Conservation (phyloP, 225 moss, liverwort and hornwort genomes). For the Neckera pumila region DNA sequence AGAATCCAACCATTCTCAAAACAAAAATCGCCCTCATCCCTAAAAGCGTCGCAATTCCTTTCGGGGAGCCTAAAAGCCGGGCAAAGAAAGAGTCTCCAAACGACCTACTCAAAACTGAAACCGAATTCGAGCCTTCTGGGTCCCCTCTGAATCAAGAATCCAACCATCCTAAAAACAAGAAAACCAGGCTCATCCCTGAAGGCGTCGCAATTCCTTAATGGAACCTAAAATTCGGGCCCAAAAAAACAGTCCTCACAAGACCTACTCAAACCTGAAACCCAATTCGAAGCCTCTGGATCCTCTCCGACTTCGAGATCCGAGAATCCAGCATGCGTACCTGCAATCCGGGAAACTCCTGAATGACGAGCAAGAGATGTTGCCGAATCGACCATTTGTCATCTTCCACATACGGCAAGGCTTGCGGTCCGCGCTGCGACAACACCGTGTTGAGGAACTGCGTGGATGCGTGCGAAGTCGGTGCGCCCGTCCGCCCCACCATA, state of each 20-base stretch:
- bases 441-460: conserved; percentile 81
- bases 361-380: conserved; percentile 76
- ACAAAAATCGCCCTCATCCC: background rate
- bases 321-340: conserved; percentile 32
- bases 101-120: background rate
- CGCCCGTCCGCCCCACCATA: conserved; percentile 46
- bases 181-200: background rate
- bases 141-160: background rate
- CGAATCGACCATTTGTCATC: conserved; percentile 81
- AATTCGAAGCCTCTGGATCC: background rate
- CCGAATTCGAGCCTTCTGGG: background rate
- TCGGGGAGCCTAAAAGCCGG: background rate
- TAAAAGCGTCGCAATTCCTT: background rate
- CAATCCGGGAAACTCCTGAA: conserved; percentile 93
- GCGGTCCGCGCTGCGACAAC: conserved; percentile 88
- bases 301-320: too few relatives aligned
- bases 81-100: background rate
- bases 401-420: conserved; percentile 92
- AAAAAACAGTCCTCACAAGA: too few relatives aligned
- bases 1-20: background rate
- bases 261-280: background rate
- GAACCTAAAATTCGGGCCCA: background rate
- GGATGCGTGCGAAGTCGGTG: conserved; percentile 65
- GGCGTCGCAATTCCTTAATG: background rate
- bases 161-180: background rate